Evolutionary conservation across 2,329 filamentous ascomycete genomes (phyloP).

Genomic region (Hansfordia pulvinata): DNA sequence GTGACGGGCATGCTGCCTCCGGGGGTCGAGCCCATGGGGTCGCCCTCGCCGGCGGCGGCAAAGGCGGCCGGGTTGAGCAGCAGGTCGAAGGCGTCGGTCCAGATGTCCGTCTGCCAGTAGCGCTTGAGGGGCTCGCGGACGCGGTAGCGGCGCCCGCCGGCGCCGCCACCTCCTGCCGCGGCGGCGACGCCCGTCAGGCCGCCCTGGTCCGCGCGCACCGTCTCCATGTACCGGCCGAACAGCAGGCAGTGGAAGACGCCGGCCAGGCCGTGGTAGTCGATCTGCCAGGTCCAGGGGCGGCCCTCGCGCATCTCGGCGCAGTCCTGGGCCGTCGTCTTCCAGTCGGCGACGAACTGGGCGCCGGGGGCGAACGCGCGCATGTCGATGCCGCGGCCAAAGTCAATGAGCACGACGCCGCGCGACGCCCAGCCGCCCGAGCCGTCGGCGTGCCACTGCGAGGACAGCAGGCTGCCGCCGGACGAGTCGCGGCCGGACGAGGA

Average conservation of each 20-base stretch:
- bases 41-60: slow-evolving; percentile 48
- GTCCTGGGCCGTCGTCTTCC: slow-evolving; percentile 77
- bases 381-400: slow-evolving; percentile 90
- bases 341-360: slow-evolving; percentile 88
- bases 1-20: slow-evolving; percentile 61
- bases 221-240: slow-evolving; percentile 93
- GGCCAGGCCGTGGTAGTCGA: slow-evolving; percentile 89
- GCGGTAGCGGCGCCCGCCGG: slow-evolving; percentile 53
- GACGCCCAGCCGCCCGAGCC: slow-evolving; percentile 66
- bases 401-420: slow-evolving; percentile 77
- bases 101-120: slow-evolving; percentile 94
- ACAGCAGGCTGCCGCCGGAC: no score
- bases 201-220: slow-evolving; percentile 40
- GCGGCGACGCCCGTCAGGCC: no score
- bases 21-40: no score
- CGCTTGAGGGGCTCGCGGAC: slow-evolving; percentile 77
- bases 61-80: slow-evolving; percentile 69
- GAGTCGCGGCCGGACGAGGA: no score
- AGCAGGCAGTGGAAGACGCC: slow-evolving; percentile 79
- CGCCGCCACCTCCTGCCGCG: no score
- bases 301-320: slow-evolving; percentile 93
- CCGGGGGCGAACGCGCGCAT: slow-evolving; percentile 69
- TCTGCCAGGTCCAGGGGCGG: slow-evolving; percentile 92
- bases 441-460: slow-evolving; percentile 54
- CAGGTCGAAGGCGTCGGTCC: slow-evolving; percentile 70